Conservation (phyloP, 345 rosid species). For the Euphorbia pulcherrima region DNA sequence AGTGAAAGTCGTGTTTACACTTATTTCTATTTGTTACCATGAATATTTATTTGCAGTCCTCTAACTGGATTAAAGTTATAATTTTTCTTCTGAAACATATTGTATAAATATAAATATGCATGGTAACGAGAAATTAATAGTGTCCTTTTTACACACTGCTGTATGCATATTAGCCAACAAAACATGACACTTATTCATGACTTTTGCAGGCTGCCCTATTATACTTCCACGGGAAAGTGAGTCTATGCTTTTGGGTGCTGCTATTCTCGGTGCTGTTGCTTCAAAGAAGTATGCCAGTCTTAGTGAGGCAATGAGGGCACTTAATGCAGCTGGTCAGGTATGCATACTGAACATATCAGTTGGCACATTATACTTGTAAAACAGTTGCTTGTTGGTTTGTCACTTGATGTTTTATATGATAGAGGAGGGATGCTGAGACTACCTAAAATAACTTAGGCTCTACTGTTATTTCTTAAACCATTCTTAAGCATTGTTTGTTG, state of each 20-base stretch:
- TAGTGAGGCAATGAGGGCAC: conserved; percentile 77
- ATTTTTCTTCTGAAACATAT: no score
- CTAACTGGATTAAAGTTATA: no score
- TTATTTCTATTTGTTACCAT: no score
- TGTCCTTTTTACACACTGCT: neutral
- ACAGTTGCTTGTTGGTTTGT: neutral
- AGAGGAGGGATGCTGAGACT: neutral
- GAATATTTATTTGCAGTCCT: no score
- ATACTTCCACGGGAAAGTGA: conserved; percentile 87
- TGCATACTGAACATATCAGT: neutral
- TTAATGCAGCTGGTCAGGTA: conserved; percentile 89
- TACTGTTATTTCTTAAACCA: neutral
- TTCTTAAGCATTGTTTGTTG: neutral
- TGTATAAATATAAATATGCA: no score
- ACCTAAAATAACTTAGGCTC: neutral
- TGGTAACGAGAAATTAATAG: neutral
- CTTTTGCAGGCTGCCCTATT: conserved; percentile 71
- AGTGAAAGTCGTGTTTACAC: no score
- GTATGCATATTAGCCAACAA: neutral
- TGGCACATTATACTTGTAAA: neutral
- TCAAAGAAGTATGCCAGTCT: conserved; percentile 63
- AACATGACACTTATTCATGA: neutral
- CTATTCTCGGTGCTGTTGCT: conserved; percentile 90
- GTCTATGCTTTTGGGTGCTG: conserved; percentile 86
- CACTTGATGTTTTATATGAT: neutral